Base-by-base conservation (phyloP, 2,329 filamentous ascomycete genomes). In the Clathrospora elynae region DNA sequence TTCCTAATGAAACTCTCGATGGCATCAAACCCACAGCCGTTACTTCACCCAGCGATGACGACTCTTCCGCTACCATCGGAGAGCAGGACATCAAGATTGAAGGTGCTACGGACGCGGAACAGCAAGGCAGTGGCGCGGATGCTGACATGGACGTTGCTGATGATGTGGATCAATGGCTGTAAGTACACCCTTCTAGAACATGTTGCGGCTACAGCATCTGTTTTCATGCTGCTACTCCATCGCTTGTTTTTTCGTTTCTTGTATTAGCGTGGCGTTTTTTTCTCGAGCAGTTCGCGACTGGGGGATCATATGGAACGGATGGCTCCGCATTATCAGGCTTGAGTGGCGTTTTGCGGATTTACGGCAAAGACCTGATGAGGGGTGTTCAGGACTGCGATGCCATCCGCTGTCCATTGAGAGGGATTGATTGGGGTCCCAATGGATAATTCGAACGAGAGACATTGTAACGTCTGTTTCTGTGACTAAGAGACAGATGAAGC, bases 101-200 rank as follows among this genome's bases (percentile, higher is more conserved):
- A 24, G 40, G 46, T 17, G n/a, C n/a, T n/a, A n/a, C n/a, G 42
- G 43, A 55, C 4, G 31, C 39, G 0, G 42, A 37, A 28, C 44
- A 46, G 6, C 42, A 42, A 3, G 23, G 12, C 11, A 37, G 42
- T 5, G 43, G 17, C 7, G 46, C 48, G 4, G 56, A 65, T 30
- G 55, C 49, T 7, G 57, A 66, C 13, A 56, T 62, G 62, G 66
- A 66, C 36, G 65, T 71, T 33, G 66, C 66, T 2, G 66, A 67
- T 23, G 66, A 68, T 43, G 59, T 53, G 24, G 65, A 69, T 44
- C 54, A 54, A 17, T 69, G 64, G 64, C 33, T 65, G 37, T 59
- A 37, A 35, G 16, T 20, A 23, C 14, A 14, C 16, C 18, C 24
- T 9, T 11, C 13, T 23, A 18, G 9, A 29, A 25, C 16, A n/a